A percentile compares a stretch with the other conserved stretches of the same genome.
Conservation (phyloP, 2,329 filamentous ascomycete genomes). For the Lachnellula cervina region DNA sequence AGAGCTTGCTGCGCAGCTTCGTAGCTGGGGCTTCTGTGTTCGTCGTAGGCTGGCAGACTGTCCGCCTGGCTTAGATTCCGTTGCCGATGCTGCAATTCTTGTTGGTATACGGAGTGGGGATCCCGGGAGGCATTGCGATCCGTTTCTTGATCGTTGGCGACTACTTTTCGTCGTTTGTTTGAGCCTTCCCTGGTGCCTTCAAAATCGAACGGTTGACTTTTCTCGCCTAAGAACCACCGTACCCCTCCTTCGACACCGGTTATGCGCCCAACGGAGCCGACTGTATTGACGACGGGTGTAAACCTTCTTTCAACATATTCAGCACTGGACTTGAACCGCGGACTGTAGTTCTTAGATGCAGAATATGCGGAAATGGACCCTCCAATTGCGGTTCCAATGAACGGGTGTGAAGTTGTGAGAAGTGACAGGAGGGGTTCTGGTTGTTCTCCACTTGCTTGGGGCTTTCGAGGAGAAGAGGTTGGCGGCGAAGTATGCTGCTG, state of each 20-base stretch:
- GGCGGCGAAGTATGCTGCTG: constrained; percentile 22
- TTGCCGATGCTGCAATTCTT: constrained; percentile 27
- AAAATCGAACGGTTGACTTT: constrained; percentile 38
- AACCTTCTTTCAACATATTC: constrained; percentile 88
- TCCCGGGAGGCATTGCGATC: constrained; percentile 31
- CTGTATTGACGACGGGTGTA: constrained; percentile 79
- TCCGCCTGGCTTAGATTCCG: constrained; percentile 46
- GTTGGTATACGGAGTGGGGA: constrained; percentile 23
- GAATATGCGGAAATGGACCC: constrained; percentile 81
- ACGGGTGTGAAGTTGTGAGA: constrained; percentile 80
- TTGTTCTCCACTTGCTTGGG: constrained; percentile 22
- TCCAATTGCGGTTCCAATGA: constrained; percentile 80
- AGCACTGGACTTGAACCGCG: constrained; percentile 80
- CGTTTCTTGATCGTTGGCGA: constrained; percentile 34
- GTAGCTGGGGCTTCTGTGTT: constrained; percentile 69
- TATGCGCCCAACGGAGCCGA: constrained; percentile 74
- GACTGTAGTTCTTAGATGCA: constrained; percentile 84
- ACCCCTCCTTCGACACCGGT: constrained; percentile 87
- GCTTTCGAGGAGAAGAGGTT: constrained; percentile 33
- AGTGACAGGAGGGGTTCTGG: constrained; percentile 80
- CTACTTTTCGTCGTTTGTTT: constrained; percentile 57
- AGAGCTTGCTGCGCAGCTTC: constrained; percentile 49
- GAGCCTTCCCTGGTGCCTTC: constrained; percentile 42
- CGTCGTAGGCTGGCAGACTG: constrained; percentile 78
- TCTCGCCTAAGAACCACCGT: constrained; percentile 71